phyloP scores from a whole-genome alignment of 179 eudicot genomes.

The Spinacia oleracea region DNA sequence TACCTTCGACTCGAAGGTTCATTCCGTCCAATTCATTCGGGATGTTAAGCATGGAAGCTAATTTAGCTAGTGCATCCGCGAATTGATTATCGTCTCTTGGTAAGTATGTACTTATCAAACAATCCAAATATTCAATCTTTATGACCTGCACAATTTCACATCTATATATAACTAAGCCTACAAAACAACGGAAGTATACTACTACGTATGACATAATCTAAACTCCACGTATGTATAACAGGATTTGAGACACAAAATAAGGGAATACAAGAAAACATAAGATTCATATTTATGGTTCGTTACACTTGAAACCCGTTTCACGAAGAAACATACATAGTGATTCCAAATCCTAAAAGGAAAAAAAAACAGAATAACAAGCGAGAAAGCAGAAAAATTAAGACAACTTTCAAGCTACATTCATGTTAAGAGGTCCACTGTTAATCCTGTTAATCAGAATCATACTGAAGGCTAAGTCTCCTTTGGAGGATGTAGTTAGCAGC shows the following conservation, averaged over 20 bases:
- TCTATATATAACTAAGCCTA: not conserved
- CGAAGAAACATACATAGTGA: slow-evolving; percentile 16
- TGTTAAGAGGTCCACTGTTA: not conserved
- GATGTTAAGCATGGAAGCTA: too few relatives aligned
- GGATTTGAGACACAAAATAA: not conserved
- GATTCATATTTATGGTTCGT: slow-evolving; percentile 4
- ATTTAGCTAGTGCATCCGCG: too few relatives aligned
- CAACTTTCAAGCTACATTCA: slow-evolving; percentile 15
- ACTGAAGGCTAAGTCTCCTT: slow-evolving; percentile 29
- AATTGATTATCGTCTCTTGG: too few relatives aligned
- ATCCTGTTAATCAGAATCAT: slow-evolving; percentile 26
- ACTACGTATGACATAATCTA: not conserved
- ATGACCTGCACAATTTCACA: not conserved
- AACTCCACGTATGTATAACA: not conserved
- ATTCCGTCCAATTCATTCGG: too few relatives aligned
- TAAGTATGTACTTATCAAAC: not conserved
- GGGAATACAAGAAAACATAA: not conserved
- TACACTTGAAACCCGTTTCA: slow-evolving; percentile 6
- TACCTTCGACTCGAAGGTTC: too few relatives aligned
- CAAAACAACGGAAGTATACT: too few relatives aligned
- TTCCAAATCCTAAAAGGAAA: slow-evolving; percentile 20
- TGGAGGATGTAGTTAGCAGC: slow-evolving; percentile 38
- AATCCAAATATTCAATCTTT: not conserved
- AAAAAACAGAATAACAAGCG: not conserved
- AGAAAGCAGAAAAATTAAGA: slow-evolving; percentile 15